These are phyloP conservation scores for Candida oleophila DNA, from an alignment of 805 yeast genomes.

Conservation along the genomic window DNA sequence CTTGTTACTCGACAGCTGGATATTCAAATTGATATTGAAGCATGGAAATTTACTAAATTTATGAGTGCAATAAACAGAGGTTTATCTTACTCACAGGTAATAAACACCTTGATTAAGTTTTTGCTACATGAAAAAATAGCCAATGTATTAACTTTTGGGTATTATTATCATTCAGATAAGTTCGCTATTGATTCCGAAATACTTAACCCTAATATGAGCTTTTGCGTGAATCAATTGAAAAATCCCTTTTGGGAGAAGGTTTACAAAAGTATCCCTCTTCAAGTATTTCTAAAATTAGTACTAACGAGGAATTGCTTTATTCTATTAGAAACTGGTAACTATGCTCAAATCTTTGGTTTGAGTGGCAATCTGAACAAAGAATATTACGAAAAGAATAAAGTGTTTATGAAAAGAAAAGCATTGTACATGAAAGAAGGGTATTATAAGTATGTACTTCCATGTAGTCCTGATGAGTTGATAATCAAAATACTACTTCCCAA, in stretches of 20 bases:
- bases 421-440: background rate
- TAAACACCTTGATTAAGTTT: conserved; percentile 41
- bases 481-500: conserved; percentile 2
- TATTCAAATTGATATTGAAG: too few relatives aligned
- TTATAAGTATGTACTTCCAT: background rate
- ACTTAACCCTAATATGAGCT: conserved; percentile 29
- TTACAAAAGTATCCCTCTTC: conserved; percentile 38
- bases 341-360: conserved; percentile 25
- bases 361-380: background rate
- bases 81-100: conserved; percentile 24
- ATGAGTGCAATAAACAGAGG: background rate
- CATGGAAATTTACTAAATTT: background rate
- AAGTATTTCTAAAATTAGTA: conserved; percentile 38
- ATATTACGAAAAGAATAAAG: background rate
- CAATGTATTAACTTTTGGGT: conserved; percentile 46
- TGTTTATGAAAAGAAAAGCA: background rate
- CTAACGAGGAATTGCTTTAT: conserved; percentile 32
- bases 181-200: conserved; percentile 28
- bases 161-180: conserved; percentile 31
- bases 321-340: conserved; percentile 9
- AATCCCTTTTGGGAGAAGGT: conserved; percentile 43
- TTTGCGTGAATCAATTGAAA: conserved; percentile 42
- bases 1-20: background rate
- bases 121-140: conserved; percentile 24
- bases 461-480: background rate